Evolutionary conservation across 371 early-diverging fungal genomes (phyloP).

Genomic region (Vairimorpha apis): DNA sequence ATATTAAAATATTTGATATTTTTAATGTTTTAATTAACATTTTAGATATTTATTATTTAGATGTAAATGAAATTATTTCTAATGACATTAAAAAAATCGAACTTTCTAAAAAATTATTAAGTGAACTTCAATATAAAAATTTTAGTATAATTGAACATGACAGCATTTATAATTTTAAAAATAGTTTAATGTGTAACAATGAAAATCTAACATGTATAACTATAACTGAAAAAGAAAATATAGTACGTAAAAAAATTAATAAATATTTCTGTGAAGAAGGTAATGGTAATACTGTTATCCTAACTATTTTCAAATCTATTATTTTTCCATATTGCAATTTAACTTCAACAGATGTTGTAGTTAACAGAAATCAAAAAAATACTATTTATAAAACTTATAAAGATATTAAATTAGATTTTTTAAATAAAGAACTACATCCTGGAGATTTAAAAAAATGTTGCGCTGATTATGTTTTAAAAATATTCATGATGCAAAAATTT

Average conservation of each 20-base stretch:
- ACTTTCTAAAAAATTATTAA: neutral
- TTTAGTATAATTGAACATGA: neutral
- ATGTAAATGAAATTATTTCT: neutral
- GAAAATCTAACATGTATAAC: slow-evolving; percentile 94
- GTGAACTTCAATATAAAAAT: neutral
- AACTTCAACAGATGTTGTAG: slow-evolving; percentile 55
- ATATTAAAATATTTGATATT: slow-evolving; percentile 10
- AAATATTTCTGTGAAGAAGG: slow-evolving; percentile 97
- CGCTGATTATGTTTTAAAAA: slow-evolving; percentile 72
- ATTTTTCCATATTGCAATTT: slow-evolving; percentile 69
- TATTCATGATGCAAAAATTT: slow-evolving; percentile 67
- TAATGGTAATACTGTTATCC: slow-evolving; percentile 81
- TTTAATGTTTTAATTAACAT: neutral
- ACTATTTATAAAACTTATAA: slow-evolving; percentile 67
- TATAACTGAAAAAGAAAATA: slow-evolving; percentile 75
- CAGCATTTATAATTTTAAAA: neutral
- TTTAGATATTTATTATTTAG: neutral
- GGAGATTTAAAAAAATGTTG: slow-evolving; percentile 86
- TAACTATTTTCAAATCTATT: slow-evolving; percentile 78
- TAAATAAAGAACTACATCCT: slow-evolving; percentile 79
- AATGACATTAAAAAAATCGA: neutral
- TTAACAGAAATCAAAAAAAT: slow-evolving; percentile 67
- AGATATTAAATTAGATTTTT: slow-evolving; percentile 76
- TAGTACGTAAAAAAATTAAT: slow-evolving; percentile 80
- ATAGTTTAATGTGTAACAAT: slow-evolving; percentile 75